Conservation (phyloP, 108 stramenopile genomes). For the Mediolabrus comicus region DNA sequence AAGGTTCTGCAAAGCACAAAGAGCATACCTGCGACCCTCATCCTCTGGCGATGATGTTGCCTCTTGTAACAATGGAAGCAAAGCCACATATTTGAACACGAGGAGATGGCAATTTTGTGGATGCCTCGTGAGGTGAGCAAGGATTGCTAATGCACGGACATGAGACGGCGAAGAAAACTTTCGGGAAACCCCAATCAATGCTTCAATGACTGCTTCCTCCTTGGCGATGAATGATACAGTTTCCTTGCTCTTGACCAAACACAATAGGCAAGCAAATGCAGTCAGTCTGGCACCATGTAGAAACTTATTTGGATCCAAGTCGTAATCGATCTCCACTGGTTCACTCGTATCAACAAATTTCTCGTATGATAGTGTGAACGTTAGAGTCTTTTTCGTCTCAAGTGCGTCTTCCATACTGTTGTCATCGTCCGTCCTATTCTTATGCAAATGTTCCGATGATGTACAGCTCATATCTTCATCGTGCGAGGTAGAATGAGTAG, state of each 20-base stretch:
- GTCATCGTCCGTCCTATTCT: conserved; percentile 1
- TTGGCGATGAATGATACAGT: conserved; percentile 58
- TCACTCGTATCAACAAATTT: neutral
- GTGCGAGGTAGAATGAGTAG: neutral
- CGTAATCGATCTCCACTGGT: conserved; percentile 42
- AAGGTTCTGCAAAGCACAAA: conserved; percentile 77
- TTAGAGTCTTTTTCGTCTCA: neutral
- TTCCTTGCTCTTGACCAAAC: conserved; percentile 79
- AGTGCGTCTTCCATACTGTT: neutral
- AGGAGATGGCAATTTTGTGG: conserved; percentile 67
- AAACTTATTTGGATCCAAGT: conserved; percentile 58
- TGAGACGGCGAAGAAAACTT: conserved; percentile 66
- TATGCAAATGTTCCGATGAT: neutral
- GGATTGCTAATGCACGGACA: conserved; percentile 54
- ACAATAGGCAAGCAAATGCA: conserved; percentile 63
- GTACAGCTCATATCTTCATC: neutral
- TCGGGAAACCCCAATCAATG: conserved; percentile 59
- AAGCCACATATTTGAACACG: conserved; percentile 49
- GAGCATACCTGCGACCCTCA: conserved; percentile 59
- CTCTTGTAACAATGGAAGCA: conserved; percentile 63
- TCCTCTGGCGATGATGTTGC: conserved; percentile 58
- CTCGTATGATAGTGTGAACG: neutral
- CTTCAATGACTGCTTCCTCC: conserved; percentile 37
- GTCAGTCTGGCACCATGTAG: conserved; percentile 62
- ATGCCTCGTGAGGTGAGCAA: conserved; percentile 77